Evolutionary conservation across 768 basidiomycete genomes (phyloP), one percentile per base, ranked within the genome.

Genomic region (Phanerochaete carnosa): DNA sequence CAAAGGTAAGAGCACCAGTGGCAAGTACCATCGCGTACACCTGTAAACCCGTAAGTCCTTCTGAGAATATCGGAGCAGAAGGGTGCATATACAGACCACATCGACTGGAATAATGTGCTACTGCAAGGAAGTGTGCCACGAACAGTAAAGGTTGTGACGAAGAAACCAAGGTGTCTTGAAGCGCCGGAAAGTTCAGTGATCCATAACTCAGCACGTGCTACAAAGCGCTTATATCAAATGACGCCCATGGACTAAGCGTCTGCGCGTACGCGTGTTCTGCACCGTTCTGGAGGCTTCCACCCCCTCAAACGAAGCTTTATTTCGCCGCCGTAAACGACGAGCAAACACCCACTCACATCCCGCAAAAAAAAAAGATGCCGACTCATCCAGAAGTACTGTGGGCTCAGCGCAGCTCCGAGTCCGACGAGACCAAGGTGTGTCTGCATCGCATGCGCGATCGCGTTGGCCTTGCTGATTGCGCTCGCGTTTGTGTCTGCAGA

Each of bases 1-100:
- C 22, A 93, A 75, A 3, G 91, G 92, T 30, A 94, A 74, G 12
- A 94, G 76, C 1, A 94, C 71, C 23, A 94, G 73, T 0, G 91
- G 92, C 32, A 94, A 75, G 71, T 88, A 93, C 92, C 92, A 94
- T 55, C 91, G 82, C 15, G 91, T 93, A 65, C 91, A 93, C 90
- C 91, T 90, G 57, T 1, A 16, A 39, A 29, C 8, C 11, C 11
- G 19, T 25, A 11, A 32, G 45, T 15, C 15, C 8, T 37, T 51
- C 16, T 50, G 53, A 51, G n/a, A 2, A 49, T 15, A 33, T 15
- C 12, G 58, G 58, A 47, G 16, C 66, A 33, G 23, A 15, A 35
- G 50, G 43, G 55, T 12, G 57, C n/a, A 11, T 9, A 43, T 43
- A 80, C 82, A 60, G 64, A 87, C 86, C 85, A 89, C 88, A 88